Percentiles rank a stretch among this genome's conserved stretches.
Conservation (phyloP, 169 alveolate genomes). For the Cryptosporidium sp. region DNA sequence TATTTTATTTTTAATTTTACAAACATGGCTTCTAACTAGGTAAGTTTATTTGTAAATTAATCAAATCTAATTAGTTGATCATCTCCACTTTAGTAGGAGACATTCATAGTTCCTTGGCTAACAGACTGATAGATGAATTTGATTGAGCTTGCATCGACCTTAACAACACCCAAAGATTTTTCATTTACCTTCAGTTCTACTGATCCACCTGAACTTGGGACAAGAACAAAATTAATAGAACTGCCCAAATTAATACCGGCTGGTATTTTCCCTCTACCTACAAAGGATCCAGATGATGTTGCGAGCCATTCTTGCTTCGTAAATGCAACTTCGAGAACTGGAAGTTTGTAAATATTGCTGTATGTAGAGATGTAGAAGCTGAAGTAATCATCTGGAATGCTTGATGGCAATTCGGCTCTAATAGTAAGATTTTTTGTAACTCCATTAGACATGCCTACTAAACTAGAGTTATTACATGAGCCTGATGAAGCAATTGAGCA, state of each 20-base stretch:
- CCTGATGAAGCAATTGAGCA: slow-evolving; percentile 42
- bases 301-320: slow-evolving; percentile 26
- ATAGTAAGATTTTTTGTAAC: slow-evolving; percentile 4
- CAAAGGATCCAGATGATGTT: slow-evolving; percentile 25
- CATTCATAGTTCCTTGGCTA: slow-evolving; percentile 63
- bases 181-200: slow-evolving; percentile 10
- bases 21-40: slow-evolving; percentile 2
- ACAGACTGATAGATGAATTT: slow-evolving; percentile 56
- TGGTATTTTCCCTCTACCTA: slow-evolving; percentile 44
- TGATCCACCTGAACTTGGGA: slow-evolving; percentile 11
- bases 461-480: slow-evolving; percentile 21
- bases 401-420: slow-evolving; percentile 9
- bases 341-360: slow-evolving; percentile 30
- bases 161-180: slow-evolving; percentile 8
- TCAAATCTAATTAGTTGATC: neutral
- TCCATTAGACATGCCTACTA: slow-evolving; percentile 32
- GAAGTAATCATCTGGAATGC: slow-evolving; percentile 56
- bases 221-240: neutral
- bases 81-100: neutral
- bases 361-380: slow-evolving; percentile 31
- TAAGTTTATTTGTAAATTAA: neutral
- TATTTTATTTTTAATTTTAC: slow-evolving; percentile 9
- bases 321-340: slow-evolving; percentile 44
- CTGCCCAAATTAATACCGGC: slow-evolving; percentile 18
- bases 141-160: slow-evolving; percentile 22